phyloP scores from a whole-genome alignment of 2,329 filamentous ascomycete species.

The Penicillium sp. region DNA sequence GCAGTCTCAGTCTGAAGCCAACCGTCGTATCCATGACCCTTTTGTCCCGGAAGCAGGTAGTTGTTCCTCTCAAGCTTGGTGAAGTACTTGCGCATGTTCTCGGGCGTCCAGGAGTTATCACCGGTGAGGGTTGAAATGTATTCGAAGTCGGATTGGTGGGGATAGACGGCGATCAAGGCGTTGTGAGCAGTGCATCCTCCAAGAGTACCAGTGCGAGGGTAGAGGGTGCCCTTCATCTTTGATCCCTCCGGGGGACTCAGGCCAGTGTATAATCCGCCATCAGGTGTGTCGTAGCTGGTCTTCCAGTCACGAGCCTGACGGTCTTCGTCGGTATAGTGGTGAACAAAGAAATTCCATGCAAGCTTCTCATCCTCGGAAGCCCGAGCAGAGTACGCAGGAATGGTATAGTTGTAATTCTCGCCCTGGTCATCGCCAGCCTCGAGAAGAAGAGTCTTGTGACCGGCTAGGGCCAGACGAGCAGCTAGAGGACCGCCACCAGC shows the following conservation, averaged over 20 bases:
- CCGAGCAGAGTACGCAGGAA: constrained; percentile 33
- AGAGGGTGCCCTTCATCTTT: constrained; percentile 58
- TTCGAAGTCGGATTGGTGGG: constrained; percentile 64
- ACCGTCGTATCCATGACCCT: constrained; percentile 50
- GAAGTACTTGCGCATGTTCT: constrained; percentile 64
- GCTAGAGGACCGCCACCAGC: constrained; percentile 43
- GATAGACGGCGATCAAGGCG: constrained; percentile 63
- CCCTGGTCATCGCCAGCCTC: constrained; percentile 44
- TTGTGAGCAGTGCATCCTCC: constrained; percentile 67
- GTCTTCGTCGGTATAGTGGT: constrained; percentile 38
- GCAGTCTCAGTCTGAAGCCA: constrained; percentile 32
- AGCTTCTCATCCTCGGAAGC: constrained; percentile 36
- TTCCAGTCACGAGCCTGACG: constrained; percentile 38
- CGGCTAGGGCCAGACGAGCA: constrained; percentile 39
- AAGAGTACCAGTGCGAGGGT: constrained; percentile 61
- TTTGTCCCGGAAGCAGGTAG: constrained; percentile 49
- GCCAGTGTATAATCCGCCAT: constrained; percentile 59
- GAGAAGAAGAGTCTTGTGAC: constrained; percentile 42
- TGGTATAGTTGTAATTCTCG: constrained; percentile 31
- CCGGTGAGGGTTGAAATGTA: constrained; percentile 63
- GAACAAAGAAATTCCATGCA: constrained; percentile 42
- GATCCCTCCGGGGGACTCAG: constrained; percentile 58
- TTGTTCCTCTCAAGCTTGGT: constrained; percentile 57
- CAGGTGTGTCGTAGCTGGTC: constrained; percentile 47
- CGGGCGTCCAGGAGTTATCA: constrained; percentile 61